A percentile compares a stretch with the other conserved stretches of the same genome.
Evolutionary conservation across 371 early-diverging fungal genomes (phyloP).

Genomic region (Synchytrium microbalum): DNA sequence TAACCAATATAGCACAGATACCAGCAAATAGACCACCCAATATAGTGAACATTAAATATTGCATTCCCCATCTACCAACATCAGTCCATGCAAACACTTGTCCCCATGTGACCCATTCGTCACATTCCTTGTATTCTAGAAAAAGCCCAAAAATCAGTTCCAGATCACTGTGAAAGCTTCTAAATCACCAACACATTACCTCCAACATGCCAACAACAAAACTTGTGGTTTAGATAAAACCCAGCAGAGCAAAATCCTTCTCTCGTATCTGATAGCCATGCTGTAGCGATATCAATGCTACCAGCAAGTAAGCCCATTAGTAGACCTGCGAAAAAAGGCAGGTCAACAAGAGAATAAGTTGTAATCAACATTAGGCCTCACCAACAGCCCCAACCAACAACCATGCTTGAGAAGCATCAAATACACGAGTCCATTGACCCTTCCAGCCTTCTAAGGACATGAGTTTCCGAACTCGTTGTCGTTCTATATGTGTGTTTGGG

Average conservation of each 20-base stretch:
- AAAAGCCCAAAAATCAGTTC: background rate
- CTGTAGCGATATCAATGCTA: conserved; percentile 35
- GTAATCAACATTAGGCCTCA: background rate
- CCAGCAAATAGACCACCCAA: conserved; percentile 25
- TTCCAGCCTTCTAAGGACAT: conserved; percentile 37
- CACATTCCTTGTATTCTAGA: conserved; percentile 18
- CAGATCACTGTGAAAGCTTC: background rate
- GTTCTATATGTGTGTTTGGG: conserved; percentile 38
- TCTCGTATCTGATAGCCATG: conserved; percentile 36
- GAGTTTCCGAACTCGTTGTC: conserved; percentile 56
- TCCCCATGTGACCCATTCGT: conserved; percentile 27
- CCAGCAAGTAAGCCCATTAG: conserved; percentile 23
- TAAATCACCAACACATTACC: conserved; percentile 10
- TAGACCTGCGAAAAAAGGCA: conserved; percentile 19
- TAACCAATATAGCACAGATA: conserved; percentile 40
- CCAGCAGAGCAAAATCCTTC: conserved; percentile 32
- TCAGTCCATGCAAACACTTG: conserved; percentile 5
- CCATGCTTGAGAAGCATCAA: conserved; percentile 84
- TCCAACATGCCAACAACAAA: conserved; percentile 27
- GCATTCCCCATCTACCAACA: conserved; percentile 13
- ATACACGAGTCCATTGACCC: conserved; percentile 55
- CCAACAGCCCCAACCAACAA: conserved; percentile 66
- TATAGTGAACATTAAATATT: conserved; percentile 22
- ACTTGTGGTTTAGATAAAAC: conserved; percentile 32
- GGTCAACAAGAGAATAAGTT: background rate